phyloP scores from a whole-genome alignment of 164 flowering plant genomes.

The Vitis amurensis region DNA sequence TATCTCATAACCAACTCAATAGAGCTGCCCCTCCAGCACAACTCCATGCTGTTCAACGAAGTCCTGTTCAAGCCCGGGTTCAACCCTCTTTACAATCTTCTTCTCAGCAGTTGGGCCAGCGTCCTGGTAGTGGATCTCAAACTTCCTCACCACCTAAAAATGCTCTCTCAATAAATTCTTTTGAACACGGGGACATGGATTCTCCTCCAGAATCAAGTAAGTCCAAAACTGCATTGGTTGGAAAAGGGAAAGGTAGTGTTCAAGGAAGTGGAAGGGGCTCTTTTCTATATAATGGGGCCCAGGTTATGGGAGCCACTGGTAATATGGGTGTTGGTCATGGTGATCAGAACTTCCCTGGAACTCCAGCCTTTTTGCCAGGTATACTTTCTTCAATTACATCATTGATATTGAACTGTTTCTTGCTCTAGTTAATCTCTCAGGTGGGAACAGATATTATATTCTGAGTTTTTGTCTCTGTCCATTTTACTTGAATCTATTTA shows the following conservation, averaged over 20 bases:
- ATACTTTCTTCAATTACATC: background rate
- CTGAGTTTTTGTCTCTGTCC: too few species aligned
- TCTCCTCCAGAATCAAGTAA: conserved; percentile 55
- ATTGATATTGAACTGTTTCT: background rate
- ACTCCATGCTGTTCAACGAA: conserved; percentile 33
- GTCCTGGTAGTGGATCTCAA: conserved; percentile 48
- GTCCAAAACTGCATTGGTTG: conserved; percentile 58
- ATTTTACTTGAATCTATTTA: background rate
- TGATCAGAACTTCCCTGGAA: conserved; percentile 73
- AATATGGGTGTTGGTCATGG: conserved; percentile 62
- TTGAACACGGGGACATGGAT: conserved; percentile 56
- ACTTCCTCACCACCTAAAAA: conserved; percentile 65
- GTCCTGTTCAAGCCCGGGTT: conserved; percentile 40
- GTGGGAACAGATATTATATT: too few species aligned
- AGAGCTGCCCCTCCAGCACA: conserved; percentile 43
- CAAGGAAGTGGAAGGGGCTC: conserved; percentile 75
- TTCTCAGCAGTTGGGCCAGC: conserved; percentile 53
- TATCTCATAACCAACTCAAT: conserved; percentile 43
- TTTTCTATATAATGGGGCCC: conserved; percentile 66
- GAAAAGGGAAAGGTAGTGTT: conserved; percentile 50
- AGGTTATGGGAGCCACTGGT: conserved; percentile 69
- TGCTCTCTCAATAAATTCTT: conserved; percentile 35
- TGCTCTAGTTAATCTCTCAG: too few species aligned
- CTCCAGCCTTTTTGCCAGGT: conserved; percentile 88
- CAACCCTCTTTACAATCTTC: conserved; percentile 45